Conservation (phyloP, 805 yeast species). For the Zygoascus bituminiphila region DNA sequence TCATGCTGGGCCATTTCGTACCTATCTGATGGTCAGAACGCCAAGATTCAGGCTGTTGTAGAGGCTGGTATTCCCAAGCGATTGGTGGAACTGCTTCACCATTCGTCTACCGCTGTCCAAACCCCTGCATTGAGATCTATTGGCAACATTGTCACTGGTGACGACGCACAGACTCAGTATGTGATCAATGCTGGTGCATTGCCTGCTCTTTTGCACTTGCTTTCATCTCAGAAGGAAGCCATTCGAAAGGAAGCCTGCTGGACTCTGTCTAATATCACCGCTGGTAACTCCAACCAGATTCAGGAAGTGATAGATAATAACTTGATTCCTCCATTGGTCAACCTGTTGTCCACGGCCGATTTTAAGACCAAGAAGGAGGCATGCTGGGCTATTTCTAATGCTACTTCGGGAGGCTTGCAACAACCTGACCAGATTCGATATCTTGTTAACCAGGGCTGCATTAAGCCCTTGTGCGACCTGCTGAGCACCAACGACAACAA, state of each 20-base stretch:
- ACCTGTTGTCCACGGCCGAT: conserved; percentile 71
- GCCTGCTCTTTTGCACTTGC: conserved; percentile 70
- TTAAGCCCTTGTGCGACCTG: conserved; percentile 93
- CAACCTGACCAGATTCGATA: conserved; percentile 92
- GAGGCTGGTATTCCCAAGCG: conserved; percentile 94
- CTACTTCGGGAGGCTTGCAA: conserved; percentile 88
- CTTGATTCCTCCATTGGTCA: conserved; percentile 82
- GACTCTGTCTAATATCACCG: conserved; percentile 97
- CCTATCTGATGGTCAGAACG: conserved; percentile 84
- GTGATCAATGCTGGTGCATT: conserved; percentile 90
- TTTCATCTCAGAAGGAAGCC: conserved; percentile 80
- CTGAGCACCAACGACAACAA: conserved; percentile 81
- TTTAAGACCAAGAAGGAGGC: conserved; percentile 97
- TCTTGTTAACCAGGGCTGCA: conserved; percentile 90
- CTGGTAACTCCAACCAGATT: conserved; percentile 91
- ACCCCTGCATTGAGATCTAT: conserved; percentile 97
- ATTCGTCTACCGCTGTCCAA: conserved; percentile 78
- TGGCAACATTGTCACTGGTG: conserved; percentile 97
- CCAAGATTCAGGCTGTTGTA: conserved; percentile 92
- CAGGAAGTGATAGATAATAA: conserved; percentile 95
- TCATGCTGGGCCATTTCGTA: conserved; percentile 99
- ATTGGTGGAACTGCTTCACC: conserved; percentile 81
- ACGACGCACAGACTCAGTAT: conserved; percentile 89
- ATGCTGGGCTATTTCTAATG: conserved; percentile 98
- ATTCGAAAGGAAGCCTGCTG: conserved; percentile 97